phyloP scores from a whole-genome alignment of 1,284 basidiomycete species.

The Boletus mariae region DNA sequence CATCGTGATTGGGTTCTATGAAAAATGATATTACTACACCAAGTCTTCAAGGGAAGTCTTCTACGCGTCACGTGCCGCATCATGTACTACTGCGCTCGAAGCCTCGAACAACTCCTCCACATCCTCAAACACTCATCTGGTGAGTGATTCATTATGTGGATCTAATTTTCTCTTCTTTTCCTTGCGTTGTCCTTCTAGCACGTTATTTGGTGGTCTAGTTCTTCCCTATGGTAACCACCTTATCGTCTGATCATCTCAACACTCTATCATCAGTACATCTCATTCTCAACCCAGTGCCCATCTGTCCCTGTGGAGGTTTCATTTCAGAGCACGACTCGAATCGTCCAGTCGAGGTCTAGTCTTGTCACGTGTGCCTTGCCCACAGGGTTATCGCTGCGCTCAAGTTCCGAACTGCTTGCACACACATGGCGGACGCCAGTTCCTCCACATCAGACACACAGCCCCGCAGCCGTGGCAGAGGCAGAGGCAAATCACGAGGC shows the following conservation, averaged over 20 bases:
- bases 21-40: neutral
- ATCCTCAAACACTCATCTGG: no score
- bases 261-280: neutral
- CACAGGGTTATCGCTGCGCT: neutral
- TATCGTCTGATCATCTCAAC: neutral
- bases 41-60: no score
- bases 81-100: no score
- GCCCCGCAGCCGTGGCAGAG: slow-evolving; percentile 37
- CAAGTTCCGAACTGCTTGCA: neutral
- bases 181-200: no score
- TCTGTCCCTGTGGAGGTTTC: neutral
- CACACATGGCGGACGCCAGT: slow-evolving; percentile 19
- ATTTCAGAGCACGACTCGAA: neutral
- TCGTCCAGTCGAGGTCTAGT: neutral
- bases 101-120: no score
- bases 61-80: no score
- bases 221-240: no score
- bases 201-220: no score
- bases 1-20: neutral
- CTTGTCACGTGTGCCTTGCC: neutral
- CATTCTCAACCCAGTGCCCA: neutral
- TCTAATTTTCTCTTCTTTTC: no score
- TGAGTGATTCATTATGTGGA: no score
- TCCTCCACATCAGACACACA: slow-evolving; percentile 12
- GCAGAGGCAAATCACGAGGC: slow-evolving; percentile 57